These are phyloP conservation scores for Podospora anserina DNA, from an alignment of 495 filamentous ascomycete species.

Conservation along the genomic window DNA sequence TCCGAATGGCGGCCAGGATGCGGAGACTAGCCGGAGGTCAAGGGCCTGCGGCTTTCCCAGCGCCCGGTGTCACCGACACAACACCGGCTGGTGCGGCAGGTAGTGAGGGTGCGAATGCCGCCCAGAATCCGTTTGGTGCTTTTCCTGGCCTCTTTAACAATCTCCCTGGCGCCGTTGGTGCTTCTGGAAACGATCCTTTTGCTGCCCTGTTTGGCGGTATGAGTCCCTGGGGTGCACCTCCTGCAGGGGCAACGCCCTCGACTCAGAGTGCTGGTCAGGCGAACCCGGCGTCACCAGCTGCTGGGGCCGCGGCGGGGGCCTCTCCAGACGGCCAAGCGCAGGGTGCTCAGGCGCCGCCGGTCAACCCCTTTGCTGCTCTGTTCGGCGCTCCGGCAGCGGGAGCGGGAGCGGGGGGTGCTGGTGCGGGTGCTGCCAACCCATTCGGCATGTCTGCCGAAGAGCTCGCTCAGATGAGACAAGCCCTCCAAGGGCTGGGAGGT, in stretches of 20 bases:
- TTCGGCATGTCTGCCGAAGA: slow-evolving; percentile 25
- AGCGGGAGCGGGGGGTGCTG: slow-evolving; percentile 13
- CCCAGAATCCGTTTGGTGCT: slow-evolving; percentile 41
- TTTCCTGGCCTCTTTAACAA: slow-evolving; percentile 31
- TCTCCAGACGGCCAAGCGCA: slow-evolving; percentile 11
- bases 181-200: slow-evolving; percentile 64
- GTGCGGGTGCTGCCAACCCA: slow-evolving; percentile 19
- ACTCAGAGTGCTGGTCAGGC: slow-evolving; percentile 21
- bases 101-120: slow-evolving; percentile 23
- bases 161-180: slow-evolving; percentile 23
- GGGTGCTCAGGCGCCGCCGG: slow-evolving; percentile 22
- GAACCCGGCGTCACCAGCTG: slow-evolving; percentile 9
- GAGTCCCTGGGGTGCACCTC: slow-evolving; percentile 20
- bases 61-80: slow-evolving; percentile 83
- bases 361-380: slow-evolving; percentile 45
- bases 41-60: slow-evolving; percentile 62
- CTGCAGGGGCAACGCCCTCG: slow-evolving; percentile 19
- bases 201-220: slow-evolving; percentile 59
- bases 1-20: slow-evolving; percentile 77
- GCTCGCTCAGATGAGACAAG: slow-evolving; percentile 47
- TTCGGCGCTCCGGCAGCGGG: slow-evolving; percentile 28
- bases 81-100: slow-evolving; percentile 41
- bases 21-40: slow-evolving; percentile 64
- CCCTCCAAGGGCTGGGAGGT: slow-evolving; percentile 31
- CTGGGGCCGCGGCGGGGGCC: slow-evolving; percentile 4